Percentiles rank a stretch among this genome's conserved stretches.
These are phyloP conservation scores for Claviceps sp. DNA, from an alignment of 2,329 filamentous ascomycete species.

Conservation along the genomic window DNA sequence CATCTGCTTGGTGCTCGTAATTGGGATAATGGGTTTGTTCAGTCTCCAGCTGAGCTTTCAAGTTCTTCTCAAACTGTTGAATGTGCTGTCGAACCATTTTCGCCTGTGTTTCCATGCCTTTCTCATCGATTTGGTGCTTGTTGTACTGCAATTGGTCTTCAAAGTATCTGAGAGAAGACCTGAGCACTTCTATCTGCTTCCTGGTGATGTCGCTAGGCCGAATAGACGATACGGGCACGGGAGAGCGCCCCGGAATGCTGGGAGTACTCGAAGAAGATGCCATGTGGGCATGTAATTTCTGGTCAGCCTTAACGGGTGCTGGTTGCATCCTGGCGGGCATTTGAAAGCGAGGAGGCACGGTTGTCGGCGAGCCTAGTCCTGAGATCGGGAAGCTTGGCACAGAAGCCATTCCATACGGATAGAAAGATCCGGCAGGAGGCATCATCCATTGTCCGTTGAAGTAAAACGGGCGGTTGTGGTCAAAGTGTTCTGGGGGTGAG, in stretches of 20 bases:
- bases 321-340: slow-evolving; percentile 11
- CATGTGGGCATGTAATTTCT: slow-evolving; percentile 8
- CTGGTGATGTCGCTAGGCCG: slow-evolving; percentile 46
- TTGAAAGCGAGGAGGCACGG: slow-evolving; percentile 2
- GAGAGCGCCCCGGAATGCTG: slow-evolving; percentile 9
- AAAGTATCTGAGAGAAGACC: slow-evolving; percentile 38
- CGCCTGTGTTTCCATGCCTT: slow-evolving; percentile 31
- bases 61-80: slow-evolving; percentile 33
- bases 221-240: slow-evolving; percentile 43
- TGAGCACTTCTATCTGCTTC: slow-evolving; percentile 41
- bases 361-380: slow-evolving; percentile 11
- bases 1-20: slow-evolving; percentile 14
- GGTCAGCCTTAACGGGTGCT: slow-evolving; percentile 11
- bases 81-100: slow-evolving; percentile 31
- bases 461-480: slow-evolving; percentile 30
- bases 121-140: slow-evolving; percentile 48
- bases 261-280: slow-evolving; percentile 9
- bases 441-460: slow-evolving; percentile 32
- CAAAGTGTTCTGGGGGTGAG: slow-evolving; percentile 31
- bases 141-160: slow-evolving; percentile 49
- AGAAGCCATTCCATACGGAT: slow-evolving; percentile 17
- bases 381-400: slow-evolving; percentile 15
- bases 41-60: slow-evolving; percentile 29
- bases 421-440: slow-evolving; percentile 14
- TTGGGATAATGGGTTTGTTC: slow-evolving; percentile 32